Base-by-base conservation (phyloP, 2,329 filamentous ascomycete genomes). In the Aspergillus sp. region DNA sequence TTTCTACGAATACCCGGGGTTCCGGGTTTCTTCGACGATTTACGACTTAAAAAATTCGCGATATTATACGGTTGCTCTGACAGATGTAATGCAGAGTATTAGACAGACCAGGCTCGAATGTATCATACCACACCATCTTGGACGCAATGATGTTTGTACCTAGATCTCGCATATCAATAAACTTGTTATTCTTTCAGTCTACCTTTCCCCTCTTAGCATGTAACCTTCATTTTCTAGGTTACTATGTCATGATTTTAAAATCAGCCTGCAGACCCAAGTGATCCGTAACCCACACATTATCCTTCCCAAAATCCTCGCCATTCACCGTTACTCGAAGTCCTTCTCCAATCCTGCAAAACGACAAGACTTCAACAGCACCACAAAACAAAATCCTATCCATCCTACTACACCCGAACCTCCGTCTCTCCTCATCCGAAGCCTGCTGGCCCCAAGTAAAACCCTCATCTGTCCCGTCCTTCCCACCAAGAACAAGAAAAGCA, bases 391-490 rank as follows among this genome's bases (percentile, higher is more conserved):
- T 64, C 59, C 75, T 81, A 43, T 81, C 78, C 75, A 80, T 77
- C 5, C 78, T 64, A 30, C 65, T 70, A 42, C 68, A 72, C 0
- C 76, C 76, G 57, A 74, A 79, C 44, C 54, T 61, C 33, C 71
- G 58, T 26, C 71, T 64, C 41, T 70, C 50, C 37, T 47, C 56
- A 2, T 64, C 62, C 3, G 67, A 53, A 2, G 69, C 71, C 62
- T 81, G 78, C 48, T 79, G 72, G 0, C 79, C 78, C 78, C 78
- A 82, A 0, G 78, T 82, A 51, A 72, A 77, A 0, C 76, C 77
- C 7, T 71, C 66, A 3, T 74, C 70, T n/a, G 62, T 67, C 34
- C 73, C 72, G 46, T 80, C 77, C 32, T 61, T 41, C 0, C 76
- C 77, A 0, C 77, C 77, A 3, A 70, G 64, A 44, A 71, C 68